Base-by-base conservation (phyloP, 495 filamentous ascomycete genomes). In the Hypoxylon lienhwacheense region DNA sequence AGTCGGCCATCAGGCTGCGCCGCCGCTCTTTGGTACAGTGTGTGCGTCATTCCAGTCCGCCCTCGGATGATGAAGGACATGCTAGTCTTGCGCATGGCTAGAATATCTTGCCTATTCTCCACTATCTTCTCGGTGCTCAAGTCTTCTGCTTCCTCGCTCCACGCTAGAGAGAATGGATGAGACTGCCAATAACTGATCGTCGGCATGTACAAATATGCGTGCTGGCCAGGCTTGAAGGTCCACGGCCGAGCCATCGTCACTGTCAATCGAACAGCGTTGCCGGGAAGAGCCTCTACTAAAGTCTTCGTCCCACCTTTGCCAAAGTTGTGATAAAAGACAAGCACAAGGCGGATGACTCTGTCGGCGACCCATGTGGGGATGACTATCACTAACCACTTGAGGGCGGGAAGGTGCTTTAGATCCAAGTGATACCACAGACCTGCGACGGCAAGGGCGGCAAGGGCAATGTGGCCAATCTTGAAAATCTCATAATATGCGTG, bases 401-500 rank as follows among this genome's bases (percentile, higher is more conserved):
- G 71, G 57, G 88, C 83, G 0, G 79, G 77, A 1, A 90, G 73
- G 4, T 71, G 57, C 52, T 80, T 81, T 7, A 86, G 57, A n/a
- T 80, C 64, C 14, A 91, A 70, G 63, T 95, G 90, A 47, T 83
- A 70, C 63, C 80, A 90, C 32, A 95, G 69, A 20, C 84, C 86
- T 36, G 85, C 65, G 56, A 91, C 75, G 3, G 84, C 76, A 14
- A 84, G 44, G 31, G 84, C 68, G 22, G 84, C 87, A 17, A 83
- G 79, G 5, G 81, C 64, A 47, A 93, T 90, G 66, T 96, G 90
- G 15, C 90, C 58, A 46, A 88, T 70, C 52, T 95, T 81, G 74
- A 96, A 96, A 0, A 79, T 85, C 68, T 95, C 90, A 67, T 95
- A 96, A 65, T 87, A 92, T n/a, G 89, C 88, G 69, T 95, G 90